Percentiles rank a stretch among this genome's conserved stretches.
phyloP scores from a whole-genome alignment of 1,139 yeast species.

The Pichia sp. region DNA sequence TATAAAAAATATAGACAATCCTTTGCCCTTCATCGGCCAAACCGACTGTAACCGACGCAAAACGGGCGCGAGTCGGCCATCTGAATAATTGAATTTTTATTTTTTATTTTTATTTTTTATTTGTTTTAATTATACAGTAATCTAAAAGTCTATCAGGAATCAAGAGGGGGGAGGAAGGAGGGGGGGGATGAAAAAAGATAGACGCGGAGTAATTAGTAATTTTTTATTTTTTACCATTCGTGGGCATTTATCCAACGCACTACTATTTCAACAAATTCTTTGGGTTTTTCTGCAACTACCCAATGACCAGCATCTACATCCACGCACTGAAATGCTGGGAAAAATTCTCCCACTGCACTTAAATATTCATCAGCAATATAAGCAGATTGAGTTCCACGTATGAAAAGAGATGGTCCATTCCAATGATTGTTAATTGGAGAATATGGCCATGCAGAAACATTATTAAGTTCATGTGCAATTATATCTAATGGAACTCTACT shows the following conservation, averaged over 20 bases:
- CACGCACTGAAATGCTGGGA: slow-evolving; percentile 67
- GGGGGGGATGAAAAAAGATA: too few species aligned
- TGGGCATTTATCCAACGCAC: slow-evolving; percentile 42
- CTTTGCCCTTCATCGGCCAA: neutral
- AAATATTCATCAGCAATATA: slow-evolving; percentile 85
- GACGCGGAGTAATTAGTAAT: neutral
- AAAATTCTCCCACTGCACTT: slow-evolving; percentile 67
- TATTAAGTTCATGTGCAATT: slow-evolving; percentile 50
- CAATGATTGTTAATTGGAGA: slow-evolving; percentile 38
- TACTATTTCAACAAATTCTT: slow-evolving; percentile 54
- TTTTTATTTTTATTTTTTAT: slow-evolving; percentile 21
- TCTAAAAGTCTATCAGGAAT: too few species aligned
- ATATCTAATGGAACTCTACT: too few species aligned
- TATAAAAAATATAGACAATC: neutral
- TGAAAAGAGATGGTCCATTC: slow-evolving; percentile 68
- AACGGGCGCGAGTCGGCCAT: slow-evolving; percentile 13
- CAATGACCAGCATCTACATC: slow-evolving; percentile 88
- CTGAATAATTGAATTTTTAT: neutral
- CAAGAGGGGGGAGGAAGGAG: too few species aligned
- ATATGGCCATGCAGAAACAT: slow-evolving; percentile 74
- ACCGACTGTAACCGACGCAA: too few species aligned
- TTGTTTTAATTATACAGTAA: too few species aligned
- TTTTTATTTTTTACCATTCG: neutral
- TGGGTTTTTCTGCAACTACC: slow-evolving; percentile 77
- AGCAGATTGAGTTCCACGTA: slow-evolving; percentile 69